These are phyloP conservation scores for Suillus variegatus DNA, from an alignment of 768 basidiomycete genomes.

Conservation along the genomic window DNA sequence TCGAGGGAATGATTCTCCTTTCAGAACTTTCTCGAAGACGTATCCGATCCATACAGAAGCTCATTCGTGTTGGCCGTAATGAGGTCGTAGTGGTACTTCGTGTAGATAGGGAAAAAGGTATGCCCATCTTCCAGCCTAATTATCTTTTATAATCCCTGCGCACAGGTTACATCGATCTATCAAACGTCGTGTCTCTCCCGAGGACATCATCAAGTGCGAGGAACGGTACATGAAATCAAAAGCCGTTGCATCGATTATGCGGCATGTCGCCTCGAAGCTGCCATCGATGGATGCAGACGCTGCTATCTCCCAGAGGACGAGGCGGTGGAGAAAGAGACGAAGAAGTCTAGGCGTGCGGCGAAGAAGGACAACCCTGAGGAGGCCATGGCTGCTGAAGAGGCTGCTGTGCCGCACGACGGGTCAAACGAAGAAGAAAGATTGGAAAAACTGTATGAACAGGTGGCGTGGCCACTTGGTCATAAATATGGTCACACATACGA, in stretches of 20 bases:
- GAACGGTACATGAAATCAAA: slow-evolving; percentile 98
- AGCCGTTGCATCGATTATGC: slow-evolving; percentile 89
- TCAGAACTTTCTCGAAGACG: slow-evolving; percentile 96
- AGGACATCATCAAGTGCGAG: slow-evolving; percentile 99
- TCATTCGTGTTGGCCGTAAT: slow-evolving; percentile 96
- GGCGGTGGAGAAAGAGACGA: slow-evolving; percentile 48
- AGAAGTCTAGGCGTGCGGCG: slow-evolving; percentile 45
- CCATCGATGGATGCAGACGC: slow-evolving; percentile 40
- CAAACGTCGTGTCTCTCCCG: slow-evolving; percentile 95
- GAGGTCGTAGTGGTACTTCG: slow-evolving; percentile 97
- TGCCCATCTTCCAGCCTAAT: slow-evolving; percentile 18
- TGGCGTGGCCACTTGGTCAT: slow-evolving; percentile 91
- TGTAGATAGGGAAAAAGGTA: slow-evolving; percentile 99
- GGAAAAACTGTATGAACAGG: slow-evolving; percentile 85
- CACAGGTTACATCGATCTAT: slow-evolving; percentile 96
- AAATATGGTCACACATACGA: slow-evolving; percentile 96
- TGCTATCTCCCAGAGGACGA: slow-evolving; percentile 27
- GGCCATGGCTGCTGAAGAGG: slow-evolving; percentile 45
- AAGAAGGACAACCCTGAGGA: slow-evolving; percentile 47
- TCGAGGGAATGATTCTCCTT: slow-evolving; percentile 99
- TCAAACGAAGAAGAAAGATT: slow-evolving; percentile 76
- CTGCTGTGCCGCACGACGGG: slow-evolving; percentile 21
- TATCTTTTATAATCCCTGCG: slow-evolving; percentile 1
- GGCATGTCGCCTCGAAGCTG: slow-evolving; percentile 87
- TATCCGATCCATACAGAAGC: slow-evolving; percentile 95